phyloP scores from a whole-genome alignment of 192 early-diverging fungal genomes.

The Geranomyces variabilis region DNA sequence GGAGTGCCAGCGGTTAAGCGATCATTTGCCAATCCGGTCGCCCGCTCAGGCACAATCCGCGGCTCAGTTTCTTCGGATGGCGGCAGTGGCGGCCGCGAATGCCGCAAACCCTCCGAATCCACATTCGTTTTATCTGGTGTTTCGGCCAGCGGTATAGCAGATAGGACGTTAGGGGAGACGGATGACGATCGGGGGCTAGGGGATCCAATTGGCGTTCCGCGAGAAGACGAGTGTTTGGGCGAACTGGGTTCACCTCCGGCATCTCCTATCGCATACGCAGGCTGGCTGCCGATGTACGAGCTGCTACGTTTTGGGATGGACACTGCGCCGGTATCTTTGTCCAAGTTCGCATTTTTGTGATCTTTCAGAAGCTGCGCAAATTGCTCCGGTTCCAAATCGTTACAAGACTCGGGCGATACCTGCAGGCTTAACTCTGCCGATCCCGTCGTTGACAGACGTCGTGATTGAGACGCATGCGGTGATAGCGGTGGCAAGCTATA shows the following conservation, averaged over 20 bases:
- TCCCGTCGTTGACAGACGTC: neutral
- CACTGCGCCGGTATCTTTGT: conserved; percentile 19
- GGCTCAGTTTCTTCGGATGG: too few relatives aligned
- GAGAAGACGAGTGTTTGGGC: neutral
- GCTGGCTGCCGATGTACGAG: conserved; percentile 7
- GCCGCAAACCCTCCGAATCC: too few relatives aligned
- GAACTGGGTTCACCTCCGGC: too few relatives aligned
- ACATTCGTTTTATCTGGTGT: too few relatives aligned
- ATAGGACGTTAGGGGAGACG: neutral
- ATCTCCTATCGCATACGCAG: too few relatives aligned
- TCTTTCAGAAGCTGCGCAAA: conserved; percentile 34
- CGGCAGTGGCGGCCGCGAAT: too few relatives aligned
- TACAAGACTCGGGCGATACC: neutral
- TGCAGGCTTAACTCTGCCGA: neutral
- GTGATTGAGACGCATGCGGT: neutral
- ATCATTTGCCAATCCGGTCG: too few relatives aligned
- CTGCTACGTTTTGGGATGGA: conserved; percentile 30
- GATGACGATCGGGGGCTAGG: neutral
- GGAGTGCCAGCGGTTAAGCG: too few relatives aligned
- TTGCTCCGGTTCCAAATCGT: conserved; percentile 16
- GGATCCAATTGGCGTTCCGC: neutral
- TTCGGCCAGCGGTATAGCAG: neutral
- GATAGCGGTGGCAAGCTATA: neutral
- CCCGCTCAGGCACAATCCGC: too few relatives aligned
- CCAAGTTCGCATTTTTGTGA: conserved; percentile 34